Evolutionary conservation across 495 filamentous ascomycete species (phyloP), one percentile per base, ranked within the genome.

Genomic region (Niebla homalea): DNA sequence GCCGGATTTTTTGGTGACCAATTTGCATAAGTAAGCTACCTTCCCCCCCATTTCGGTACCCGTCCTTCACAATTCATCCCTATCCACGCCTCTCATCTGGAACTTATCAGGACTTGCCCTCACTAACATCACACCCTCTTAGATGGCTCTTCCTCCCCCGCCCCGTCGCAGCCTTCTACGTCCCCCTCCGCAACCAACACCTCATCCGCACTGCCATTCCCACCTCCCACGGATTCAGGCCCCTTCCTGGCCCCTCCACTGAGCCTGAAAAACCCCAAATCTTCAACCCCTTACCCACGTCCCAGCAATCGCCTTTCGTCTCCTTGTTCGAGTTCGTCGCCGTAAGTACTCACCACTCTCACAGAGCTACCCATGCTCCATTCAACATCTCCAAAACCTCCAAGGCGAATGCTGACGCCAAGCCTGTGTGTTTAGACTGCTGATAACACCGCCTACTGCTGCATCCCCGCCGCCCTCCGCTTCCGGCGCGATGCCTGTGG

Each of bases 71-170:
- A 45, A 16, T 45, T 7, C 16, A 7, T 16, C 29, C 16, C 29
- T 52, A 19, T 36, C 20, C 4, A 12, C 14, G 19, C 37, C 14
- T n/a, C 16, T 45, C 4, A 1, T 16, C 3, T 1, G 4, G 4
- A 38, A 5, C 2, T 6, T 50, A n/a, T 4, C 14, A 46, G 7
- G 16, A 12, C 22, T 18, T 12, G 12, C 18, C 15, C 4, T 2
- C 6, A 50, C 20, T 16, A 42, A 11, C 47, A 3, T 45, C 21
- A n/a, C n/a, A n/a, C n/a, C n/a, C n/a, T n/a, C n/a, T n/a, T n/a
- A 79, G 75, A 70, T 97, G 90, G 90, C 75, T 95, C 15, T 85
- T 79, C 57, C 78, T 79, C 11, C 90, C 89, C n/a, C 77, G 90
- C 38, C 80, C 79, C 22, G 85, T 79, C 57, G 87, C 88, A 2